Conservation (phyloP, 768 basidiomycete species). For the Cystofilobasidium ferigula region DNA sequence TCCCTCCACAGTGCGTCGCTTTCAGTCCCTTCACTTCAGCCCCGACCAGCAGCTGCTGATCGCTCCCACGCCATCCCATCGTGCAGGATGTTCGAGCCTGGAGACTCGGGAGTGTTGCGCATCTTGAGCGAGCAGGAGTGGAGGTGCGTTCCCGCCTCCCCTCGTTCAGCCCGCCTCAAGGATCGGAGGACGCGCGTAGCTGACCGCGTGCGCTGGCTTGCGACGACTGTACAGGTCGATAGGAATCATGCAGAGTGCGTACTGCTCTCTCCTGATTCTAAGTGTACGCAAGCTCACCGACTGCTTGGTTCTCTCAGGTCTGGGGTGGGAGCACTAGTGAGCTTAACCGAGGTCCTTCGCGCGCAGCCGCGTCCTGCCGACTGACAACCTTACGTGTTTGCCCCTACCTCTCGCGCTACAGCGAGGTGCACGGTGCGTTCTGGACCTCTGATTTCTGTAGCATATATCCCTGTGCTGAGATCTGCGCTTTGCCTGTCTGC, state of each 20-base stretch:
- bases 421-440: conserved; percentile 14
- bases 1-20: conserved; percentile 53
- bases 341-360: neutral
- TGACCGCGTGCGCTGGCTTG: neutral
- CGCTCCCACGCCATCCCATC: neutral
- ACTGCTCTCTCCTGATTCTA: neutral
- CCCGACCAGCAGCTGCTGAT: neutral
- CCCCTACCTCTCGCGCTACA: neutral
- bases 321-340: conserved; percentile 25
- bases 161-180: neutral
- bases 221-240: conserved; percentile 62
- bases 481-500: conserved; percentile 18
- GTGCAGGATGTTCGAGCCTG: conserved; percentile 42
- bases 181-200: neutral
- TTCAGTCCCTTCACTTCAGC: too few relatives aligned
- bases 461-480: neutral
- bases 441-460: neutral
- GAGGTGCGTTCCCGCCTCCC: conserved; percentile 37
- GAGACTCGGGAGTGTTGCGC: conserved; percentile 66
- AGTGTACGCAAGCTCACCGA: neutral
- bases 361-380: neutral
- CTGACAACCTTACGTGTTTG: neutral
- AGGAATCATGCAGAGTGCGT: conserved; percentile 78
- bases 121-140: conserved; percentile 80
- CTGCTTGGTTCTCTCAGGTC: neutral